Evolutionary conservation across 169 alveolate genomes (phyloP).

Genomic region (Plasmodium relictum): DNA sequence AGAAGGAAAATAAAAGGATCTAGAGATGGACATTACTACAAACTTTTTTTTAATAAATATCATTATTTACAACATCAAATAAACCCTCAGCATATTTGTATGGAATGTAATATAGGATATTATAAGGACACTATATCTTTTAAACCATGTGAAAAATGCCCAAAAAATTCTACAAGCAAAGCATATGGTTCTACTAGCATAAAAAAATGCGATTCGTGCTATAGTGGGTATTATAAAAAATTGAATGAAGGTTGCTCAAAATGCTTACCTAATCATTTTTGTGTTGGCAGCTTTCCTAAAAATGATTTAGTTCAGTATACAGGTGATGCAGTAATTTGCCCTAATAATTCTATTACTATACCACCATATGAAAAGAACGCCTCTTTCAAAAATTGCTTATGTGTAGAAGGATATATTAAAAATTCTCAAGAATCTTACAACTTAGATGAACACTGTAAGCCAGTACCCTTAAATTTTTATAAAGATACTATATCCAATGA

Average conservation of each 20-base stretch:
- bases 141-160: conserved; percentile 84
- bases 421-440: conserved; percentile 82
- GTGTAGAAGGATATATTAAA: conserved; percentile 72
- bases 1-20: conserved; percentile 18
- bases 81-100: conserved; percentile 75
- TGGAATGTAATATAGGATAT: conserved; percentile 84
- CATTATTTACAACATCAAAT: conserved; percentile 22
- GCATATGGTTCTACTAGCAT: conserved; percentile 20
- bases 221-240: conserved; percentile 61
- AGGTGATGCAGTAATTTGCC: conserved; percentile 84
- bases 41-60: conserved; percentile 30
- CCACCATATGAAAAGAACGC: conserved; percentile 82
- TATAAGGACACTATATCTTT: conserved; percentile 79
- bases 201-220: conserved; percentile 44
- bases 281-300: conserved; percentile 87
- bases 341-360: conserved; percentile 80
- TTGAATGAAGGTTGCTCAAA: conserved; percentile 15
- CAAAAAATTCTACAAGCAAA: conserved; percentile 50
- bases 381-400: conserved; percentile 82
- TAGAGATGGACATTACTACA: conserved; percentile 45
- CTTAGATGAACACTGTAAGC: conserved; percentile 79
- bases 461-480: conserved; percentile 82
- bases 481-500: conserved; percentile 81
- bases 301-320: conserved; percentile 73
- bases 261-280: conserved; percentile 82